Conservation (phyloP, 306 rosid species). For the Hylodesmum podocarpum region DNA sequence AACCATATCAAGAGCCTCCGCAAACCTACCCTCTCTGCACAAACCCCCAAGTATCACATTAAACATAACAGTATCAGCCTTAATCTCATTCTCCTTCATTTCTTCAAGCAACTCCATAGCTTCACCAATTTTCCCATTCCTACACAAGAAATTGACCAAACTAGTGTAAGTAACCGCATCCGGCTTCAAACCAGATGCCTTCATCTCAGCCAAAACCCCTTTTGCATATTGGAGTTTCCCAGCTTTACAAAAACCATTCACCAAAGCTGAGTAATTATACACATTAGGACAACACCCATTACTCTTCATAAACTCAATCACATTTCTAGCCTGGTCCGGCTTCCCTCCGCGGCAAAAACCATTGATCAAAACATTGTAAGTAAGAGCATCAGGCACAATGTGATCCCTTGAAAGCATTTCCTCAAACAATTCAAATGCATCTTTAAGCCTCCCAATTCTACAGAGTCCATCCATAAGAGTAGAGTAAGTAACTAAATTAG, state of each 20-base stretch:
- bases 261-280: constrained; percentile 64
- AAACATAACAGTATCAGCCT: constrained; percentile 66
- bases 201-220: constrained; percentile 60
- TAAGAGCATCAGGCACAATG: constrained; percentile 68
- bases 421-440: constrained; percentile 82
- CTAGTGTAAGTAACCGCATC: constrained; percentile 72
- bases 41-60: constrained; percentile 81
- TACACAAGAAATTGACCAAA: constrained; percentile 64
- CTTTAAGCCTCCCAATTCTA: constrained; percentile 64
- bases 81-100: constrained; percentile 63
- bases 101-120: constrained; percentile 66
- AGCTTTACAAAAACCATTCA: constrained; percentile 66
- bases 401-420: constrained; percentile 68
- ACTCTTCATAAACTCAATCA: constrained; percentile 72
- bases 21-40: constrained; percentile 61
- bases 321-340: constrained; percentile 60
- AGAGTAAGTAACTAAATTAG: constrained; percentile 77
- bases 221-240: constrained; percentile 62
- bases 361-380: constrained; percentile 70
- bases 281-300: constrained; percentile 79
- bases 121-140: constrained; percentile 54
- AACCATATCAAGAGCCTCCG: constrained; percentile 73
- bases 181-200: constrained; percentile 53
- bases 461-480: constrained; percentile 82
- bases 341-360: constrained; percentile 75